These are phyloP conservation scores for Vachellia collinsii DNA, from an alignment of 306 rosid genomes.

Conservation along the genomic window DNA sequence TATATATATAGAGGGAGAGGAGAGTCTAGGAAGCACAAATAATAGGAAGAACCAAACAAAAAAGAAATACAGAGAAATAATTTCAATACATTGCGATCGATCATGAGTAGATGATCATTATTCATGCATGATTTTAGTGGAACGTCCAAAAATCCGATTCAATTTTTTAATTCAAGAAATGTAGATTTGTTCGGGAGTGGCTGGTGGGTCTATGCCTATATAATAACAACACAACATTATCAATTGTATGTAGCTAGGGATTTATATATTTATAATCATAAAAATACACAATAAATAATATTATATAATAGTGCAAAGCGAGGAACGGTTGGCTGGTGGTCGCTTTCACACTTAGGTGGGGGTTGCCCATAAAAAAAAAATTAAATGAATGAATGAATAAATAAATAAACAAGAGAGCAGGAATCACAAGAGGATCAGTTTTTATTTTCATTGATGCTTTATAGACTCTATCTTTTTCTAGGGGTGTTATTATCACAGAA, in stretches of 20 bases:
- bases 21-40: constrained; percentile 29
- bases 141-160: constrained; percentile 50
- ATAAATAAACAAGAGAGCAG: constrained; percentile 42
- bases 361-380: constrained; percentile 63
- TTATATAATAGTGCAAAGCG: constrained; percentile 48
- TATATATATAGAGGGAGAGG: constrained; percentile 28
- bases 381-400: constrained; percentile 28
- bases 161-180: constrained; percentile 41
- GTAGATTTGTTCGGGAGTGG: constrained; percentile 57
- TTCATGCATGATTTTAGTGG: constrained; percentile 52
- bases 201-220: constrained; percentile 62
- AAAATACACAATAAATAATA: constrained; percentile 28
- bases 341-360: constrained; percentile 83
- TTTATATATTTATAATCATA: constrained; percentile 31
- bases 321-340: constrained; percentile 75
- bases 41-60: constrained; percentile 52
- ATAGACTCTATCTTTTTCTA: constrained; percentile 38
- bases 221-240: constrained; percentile 50
- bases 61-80: constrained; percentile 50
- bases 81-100: constrained; percentile 45
- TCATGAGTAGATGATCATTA: constrained; percentile 50
- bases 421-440: constrained; percentile 53
- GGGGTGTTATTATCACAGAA: constrained; percentile 56
- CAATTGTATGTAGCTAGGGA: constrained; percentile 35
- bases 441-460: constrained; percentile 42